Percentiles rank a stretch among this genome's conserved stretches.
These are phyloP conservation scores for Somion occarium DNA, from an alignment of 1,284 basidiomycete species.

Conservation along the genomic window DNA sequence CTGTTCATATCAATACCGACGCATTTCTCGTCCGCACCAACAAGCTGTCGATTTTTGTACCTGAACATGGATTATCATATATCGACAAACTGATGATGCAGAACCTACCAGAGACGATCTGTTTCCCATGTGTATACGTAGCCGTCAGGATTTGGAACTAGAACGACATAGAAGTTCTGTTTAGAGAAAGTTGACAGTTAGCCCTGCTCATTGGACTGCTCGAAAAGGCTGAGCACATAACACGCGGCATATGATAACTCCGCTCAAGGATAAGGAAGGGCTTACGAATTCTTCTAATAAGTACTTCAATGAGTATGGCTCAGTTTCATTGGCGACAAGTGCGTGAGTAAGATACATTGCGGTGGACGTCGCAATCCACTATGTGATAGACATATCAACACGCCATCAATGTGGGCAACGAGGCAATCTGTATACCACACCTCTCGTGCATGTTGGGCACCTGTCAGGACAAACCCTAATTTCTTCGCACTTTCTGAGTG, in stretches of 20 bases:
- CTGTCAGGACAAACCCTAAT: constrained; percentile 63
- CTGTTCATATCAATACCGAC: constrained; percentile 80
- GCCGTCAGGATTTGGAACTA: constrained; percentile 82
- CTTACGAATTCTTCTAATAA: constrained; percentile 56
- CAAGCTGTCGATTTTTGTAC: constrained; percentile 74
- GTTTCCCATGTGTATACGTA: constrained; percentile 56
- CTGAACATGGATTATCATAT: no score
- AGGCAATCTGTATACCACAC: constrained; percentile 31
- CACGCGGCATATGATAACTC: background rate
- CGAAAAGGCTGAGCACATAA: background rate
- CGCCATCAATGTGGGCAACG: background rate
- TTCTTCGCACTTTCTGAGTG: constrained; percentile 26
- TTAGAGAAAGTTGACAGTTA: constrained; percentile 1
- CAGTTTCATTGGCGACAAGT: constrained; percentile 47
- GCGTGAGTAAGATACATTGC: constrained; percentile 73
- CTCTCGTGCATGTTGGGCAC: constrained; percentile 80
- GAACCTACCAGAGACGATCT: constrained; percentile 64
- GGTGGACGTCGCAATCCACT: constrained; percentile 82
- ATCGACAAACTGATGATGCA: no score
- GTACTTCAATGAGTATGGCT: constrained; percentile 39
- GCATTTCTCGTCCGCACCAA: constrained; percentile 46
- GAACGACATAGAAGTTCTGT: constrained; percentile 70
- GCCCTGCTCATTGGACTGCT: background rate
- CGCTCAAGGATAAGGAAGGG: background rate
- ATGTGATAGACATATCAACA: background rate